Base-by-base conservation (phyloP, 257 asterid species). In the Nyctanthes arbortristis region DNA sequence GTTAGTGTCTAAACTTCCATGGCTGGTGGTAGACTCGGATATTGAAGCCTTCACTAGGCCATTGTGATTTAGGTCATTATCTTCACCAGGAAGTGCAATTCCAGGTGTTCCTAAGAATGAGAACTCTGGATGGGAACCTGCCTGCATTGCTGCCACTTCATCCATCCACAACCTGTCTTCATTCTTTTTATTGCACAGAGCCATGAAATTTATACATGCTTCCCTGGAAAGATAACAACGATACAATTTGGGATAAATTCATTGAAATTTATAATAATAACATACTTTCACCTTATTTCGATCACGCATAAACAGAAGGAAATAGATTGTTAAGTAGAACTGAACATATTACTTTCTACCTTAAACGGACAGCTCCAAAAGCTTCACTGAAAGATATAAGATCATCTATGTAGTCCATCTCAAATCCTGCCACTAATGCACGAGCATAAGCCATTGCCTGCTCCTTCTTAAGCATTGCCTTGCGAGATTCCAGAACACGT, bases 391-490 rank as follows among this genome's bases (percentile, higher is more conserved):
- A 90, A 3, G 92, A 83, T 55, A 85, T 79, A 47, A 90, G 89
- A 68, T 88, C 92, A 11, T 86, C 83, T 18, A 90, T 60, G 59
- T 71, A 68, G 37, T 81, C 96, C 78, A 77, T 79, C 73, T 86
- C 94, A 37, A 80, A 90, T 1, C 97, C 97, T 13, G 89, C 88
- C 66, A 85, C 97, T 68, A 88, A 47, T 56, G 97, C 90, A n/a
- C 97, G 97, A 27, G 97, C 96, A 65, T 86, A 88, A 43, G 97
- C 96, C 97, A 90, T 90, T 28, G 94, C 96, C 73, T 88, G 96
- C 84, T 90, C 97, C 71, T 86, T 90, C 86, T 81, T 80, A 32
- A 90, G 85, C 60, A 86, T 82, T n/a, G 89, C 88, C 72, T 82
- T 88, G 63, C 97, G 88, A 31, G 86, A 72, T 82, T 86, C 95